Base-by-base conservation (phyloP, 2,329 filamentous ascomycete genomes). In the Aspergillus sp. region DNA sequence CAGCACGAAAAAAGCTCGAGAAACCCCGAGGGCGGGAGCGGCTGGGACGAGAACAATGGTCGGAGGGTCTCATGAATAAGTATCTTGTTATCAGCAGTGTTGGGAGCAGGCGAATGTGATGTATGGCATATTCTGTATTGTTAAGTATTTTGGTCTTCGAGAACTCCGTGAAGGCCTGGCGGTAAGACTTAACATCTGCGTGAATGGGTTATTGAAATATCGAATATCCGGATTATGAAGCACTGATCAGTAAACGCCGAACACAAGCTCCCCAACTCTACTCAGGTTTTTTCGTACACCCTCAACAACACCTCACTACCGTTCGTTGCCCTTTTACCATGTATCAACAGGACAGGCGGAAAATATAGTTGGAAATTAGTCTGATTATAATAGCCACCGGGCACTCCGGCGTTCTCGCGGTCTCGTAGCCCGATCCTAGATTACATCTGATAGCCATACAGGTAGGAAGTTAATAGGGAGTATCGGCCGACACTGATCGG, bases 1-100 rank as follows among this genome's bases (percentile, higher is more conserved):
- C 90, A 95, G 80, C 91, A 96, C 82, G 91, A 96, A 83, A 93
- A 93, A 84, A 89, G 41, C 30, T 61, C 62, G 13, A 36, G 58
- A 44, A 47, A 39, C 8, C 44, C 53, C 15, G 56, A 62, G 17
- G 55, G 38, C 38, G 57, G 47, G 9, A 20, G 32, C 13, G n/a
- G 17, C 30, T 15, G n/a, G 12, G 38, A 18, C 22, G n/a, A 41
- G 15, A 43, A 48, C 11, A 49, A 13, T 15, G 22, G 26, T 38
- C 45, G 26, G 30, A 22, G 18, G 18, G 36, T 36, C 18, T 47
- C 36, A 13, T 39, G 8, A 32, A 39, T 30, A 38, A 7, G 20
- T 5, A 12, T 44, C 8, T 30, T 30, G 26, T 30, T 30, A 30
- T 30, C 9, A 20, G 17, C 24, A 44, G 39, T 44, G 26, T 38